Conservation (phyloP, 2,329 filamentous ascomycete species). For the Achaetomium macrosporum region DNA sequence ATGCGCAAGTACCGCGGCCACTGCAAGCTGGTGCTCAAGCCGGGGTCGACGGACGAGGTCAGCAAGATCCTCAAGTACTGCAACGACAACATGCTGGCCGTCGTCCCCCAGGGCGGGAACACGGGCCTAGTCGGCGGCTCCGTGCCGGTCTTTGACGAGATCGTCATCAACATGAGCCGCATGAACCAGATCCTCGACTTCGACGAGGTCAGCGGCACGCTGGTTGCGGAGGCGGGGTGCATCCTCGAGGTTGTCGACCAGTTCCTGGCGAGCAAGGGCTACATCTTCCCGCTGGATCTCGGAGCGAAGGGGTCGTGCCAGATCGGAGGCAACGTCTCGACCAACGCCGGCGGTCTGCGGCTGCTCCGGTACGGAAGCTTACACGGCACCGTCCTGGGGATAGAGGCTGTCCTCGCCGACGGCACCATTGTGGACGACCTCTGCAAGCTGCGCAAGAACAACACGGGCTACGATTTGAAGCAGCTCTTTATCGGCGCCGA, state of each 20-base stretch:
- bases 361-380: slow-evolving; percentile 89
- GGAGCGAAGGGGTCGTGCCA: slow-evolving; percentile 97
- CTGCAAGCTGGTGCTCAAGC: slow-evolving; percentile 79
- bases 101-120: slow-evolving; percentile 96
- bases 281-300: slow-evolving; percentile 95
- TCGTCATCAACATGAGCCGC: slow-evolving; percentile 81
- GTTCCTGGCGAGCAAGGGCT: slow-evolving; percentile 72
- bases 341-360: slow-evolving; percentile 88
- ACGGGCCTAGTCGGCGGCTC: slow-evolving; percentile 93
- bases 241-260: slow-evolving; percentile 86
- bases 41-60: slow-evolving; percentile 77
- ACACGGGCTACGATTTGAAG: slow-evolving; percentile 96
- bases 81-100: slow-evolving; percentile 85
- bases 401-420: slow-evolving; percentile 90
- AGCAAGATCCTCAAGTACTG: slow-evolving; percentile 90
- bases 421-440: slow-evolving; percentile 90
- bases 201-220: slow-evolving; percentile 83
- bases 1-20: slow-evolving; percentile 98
- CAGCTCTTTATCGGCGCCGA: slow-evolving; percentile 95
- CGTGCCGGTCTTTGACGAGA: slow-evolving; percentile 96
- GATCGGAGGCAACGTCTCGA: slow-evolving; percentile 90
- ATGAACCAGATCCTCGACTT: slow-evolving; percentile 92
- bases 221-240: slow-evolving; percentile 86
- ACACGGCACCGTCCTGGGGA: slow-evolving; percentile 84
- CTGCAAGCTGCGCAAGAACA: slow-evolving; percentile 88